Evolutionary conservation across 1,139 yeast species (phyloP).

Genomic region (Zygoascus meyerae): DNA sequence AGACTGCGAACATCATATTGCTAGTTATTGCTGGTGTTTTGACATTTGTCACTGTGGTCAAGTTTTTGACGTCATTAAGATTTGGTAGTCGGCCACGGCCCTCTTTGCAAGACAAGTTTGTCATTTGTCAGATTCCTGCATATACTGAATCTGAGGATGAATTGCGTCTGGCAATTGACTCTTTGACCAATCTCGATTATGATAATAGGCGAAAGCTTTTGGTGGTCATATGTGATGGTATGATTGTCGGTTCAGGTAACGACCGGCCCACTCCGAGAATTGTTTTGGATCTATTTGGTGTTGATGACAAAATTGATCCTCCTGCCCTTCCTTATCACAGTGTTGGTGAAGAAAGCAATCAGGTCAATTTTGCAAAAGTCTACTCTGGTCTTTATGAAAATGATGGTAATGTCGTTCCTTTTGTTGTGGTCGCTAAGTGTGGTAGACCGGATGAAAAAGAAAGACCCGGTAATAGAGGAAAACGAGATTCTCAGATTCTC

Average conservation of each 20-base stretch:
- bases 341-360: conserved; percentile 37
- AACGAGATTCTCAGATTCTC: conserved; percentile 40
- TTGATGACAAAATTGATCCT: conserved; percentile 35
- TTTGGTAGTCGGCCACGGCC: conserved; percentile 35
- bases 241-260: conserved; percentile 39
- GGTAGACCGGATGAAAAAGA: conserved; percentile 34
- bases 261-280: conserved; percentile 39
- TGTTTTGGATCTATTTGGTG: conserved; percentile 38
- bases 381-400: conserved; percentile 39
- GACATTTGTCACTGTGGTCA: conserved; percentile 36
- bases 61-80: conserved; percentile 37
- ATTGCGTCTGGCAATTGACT: conserved; percentile 38
- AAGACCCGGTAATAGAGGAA: conserved; percentile 40
- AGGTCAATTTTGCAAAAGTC: conserved; percentile 37
- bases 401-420: conserved; percentile 39
- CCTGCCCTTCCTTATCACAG: conserved; percentile 36
- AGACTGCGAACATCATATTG: conserved; percentile 36
- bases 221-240: conserved; percentile 38
- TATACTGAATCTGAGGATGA: conserved; percentile 40
- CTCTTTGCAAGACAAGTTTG: conserved; percentile 36
- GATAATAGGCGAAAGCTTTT: conserved; percentile 37
- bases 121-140: conserved; percentile 40
- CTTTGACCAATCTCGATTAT: conserved; percentile 35
- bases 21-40: conserved; percentile 35
- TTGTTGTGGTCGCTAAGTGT: conserved; percentile 36